These are phyloP conservation scores for Aspergillus coremiiformis DNA, from an alignment of 495 filamentous ascomycete species.

Conservation along the genomic window DNA sequence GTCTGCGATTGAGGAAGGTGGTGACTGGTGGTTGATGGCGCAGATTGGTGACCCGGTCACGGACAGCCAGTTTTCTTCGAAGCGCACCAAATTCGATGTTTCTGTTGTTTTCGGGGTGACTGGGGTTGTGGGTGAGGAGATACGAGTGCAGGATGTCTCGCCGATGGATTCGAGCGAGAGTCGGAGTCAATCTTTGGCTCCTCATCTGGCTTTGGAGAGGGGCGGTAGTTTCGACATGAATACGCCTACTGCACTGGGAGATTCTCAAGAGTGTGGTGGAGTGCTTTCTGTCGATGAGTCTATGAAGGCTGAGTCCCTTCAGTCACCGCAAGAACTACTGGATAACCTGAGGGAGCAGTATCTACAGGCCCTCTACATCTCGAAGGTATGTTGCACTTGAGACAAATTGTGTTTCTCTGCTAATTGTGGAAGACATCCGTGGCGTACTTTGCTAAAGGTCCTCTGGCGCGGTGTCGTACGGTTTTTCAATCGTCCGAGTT, in stretches of 20 bases:
- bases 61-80: conserved; percentile 14
- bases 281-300: background rate
- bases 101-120: conserved; percentile 32
- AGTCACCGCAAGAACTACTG: conserved; percentile 56
- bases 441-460: conserved; percentile 96
- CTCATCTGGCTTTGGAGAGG: conserved; percentile 1
- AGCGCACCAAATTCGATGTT: conserved; percentile 24
- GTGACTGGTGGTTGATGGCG: conserved; percentile 35
- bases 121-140: conserved; percentile 3
- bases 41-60: conserved; percentile 30
- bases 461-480: conserved; percentile 77
- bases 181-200: conserved; percentile 16
- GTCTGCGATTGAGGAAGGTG: conserved; percentile 2
- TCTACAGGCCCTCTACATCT: conserved; percentile 80
- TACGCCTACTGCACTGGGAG: background rate
- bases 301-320: conserved; percentile 25
- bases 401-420: conserved; percentile 1
- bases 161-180: conserved; percentile 20
- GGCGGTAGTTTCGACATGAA: conserved; percentile 7
- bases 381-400: conserved; percentile 50
- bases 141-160: conserved; percentile 9
- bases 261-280: conserved; percentile 9
- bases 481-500: conserved; percentile 57
- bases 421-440: conserved; percentile 58
- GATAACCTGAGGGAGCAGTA: conserved; percentile 70